Base-by-base conservation (phyloP, 2,329 filamentous ascomycete genomes). In the Phaeosphaeriaceae sp. region DNA sequence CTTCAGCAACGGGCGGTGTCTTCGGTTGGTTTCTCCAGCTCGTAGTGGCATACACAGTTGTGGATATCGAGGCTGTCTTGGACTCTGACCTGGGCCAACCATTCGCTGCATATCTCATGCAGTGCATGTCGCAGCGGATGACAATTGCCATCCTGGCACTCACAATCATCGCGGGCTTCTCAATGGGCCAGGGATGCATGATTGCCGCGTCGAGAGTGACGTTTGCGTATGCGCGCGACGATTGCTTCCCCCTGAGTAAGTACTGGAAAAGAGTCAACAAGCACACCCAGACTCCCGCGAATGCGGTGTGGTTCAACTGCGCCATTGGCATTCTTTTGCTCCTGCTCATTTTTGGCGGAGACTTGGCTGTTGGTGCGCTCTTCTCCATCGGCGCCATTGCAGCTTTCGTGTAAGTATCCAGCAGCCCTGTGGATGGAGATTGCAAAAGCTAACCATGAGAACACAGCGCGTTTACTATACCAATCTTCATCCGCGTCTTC, bases 21-120 rank as follows among this genome's bases (percentile, higher is more conserved):
- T 82, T 90, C 60, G 90, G 90, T 47, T 92, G 89, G 86, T 86
- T 90, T 65, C 77, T 92, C n/a, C 89, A 91, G 71, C 80, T 91
- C 10, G 87, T 91, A 0, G 88, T 91, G 48, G 89, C 89, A 0
- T 91, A 91, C 74, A 91, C 89, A 0, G 87, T 91, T 27, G 81
- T 86, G 48, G 85, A 89, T 68, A 88, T 91, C 59, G 76, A 79
- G 0, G 81, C 72, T 1, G 85, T 86, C 1, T 78, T 91, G 15
- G 76, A 83, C 17, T 88, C 86, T 2, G 83, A 88, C 11, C 79
- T 90, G 3, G 88, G 88, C 6, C 89, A 91, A 72, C 89, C 89
- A 0, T 91, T 88, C 80, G 89, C 88, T 2, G 88, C 88, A 2
- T 90, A 90, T 64, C 81, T 91, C 17, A 81, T 89, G 51, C 88